A percentile compares a stretch with the other conserved stretches of the same genome.
Evolutionary conservation across 345 rosid genomes (phyloP).

Genomic region (Hirschfeldia incana): DNA sequence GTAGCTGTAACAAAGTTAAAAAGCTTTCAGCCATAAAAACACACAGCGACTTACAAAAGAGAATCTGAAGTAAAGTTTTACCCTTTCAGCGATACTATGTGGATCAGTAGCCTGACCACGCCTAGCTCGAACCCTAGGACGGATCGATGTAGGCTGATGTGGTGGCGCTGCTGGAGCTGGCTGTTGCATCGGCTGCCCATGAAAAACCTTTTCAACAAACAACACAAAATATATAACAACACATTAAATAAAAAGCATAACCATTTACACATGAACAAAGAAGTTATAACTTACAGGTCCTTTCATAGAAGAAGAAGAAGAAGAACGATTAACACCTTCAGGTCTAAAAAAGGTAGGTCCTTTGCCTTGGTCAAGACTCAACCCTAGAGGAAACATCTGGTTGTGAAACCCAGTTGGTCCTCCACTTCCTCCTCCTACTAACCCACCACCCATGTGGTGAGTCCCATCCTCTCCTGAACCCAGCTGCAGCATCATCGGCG

Average conservation of each 20-base stretch:
- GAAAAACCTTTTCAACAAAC: conserved; percentile 59
- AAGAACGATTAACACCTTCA: conserved; percentile 71
- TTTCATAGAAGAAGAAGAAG: conserved; percentile 55
- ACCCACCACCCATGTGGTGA: conserved; percentile 49
- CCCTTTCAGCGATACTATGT: conserved; percentile 99
- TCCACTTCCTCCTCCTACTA: conserved; percentile 44
- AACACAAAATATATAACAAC: conserved; percentile 3
- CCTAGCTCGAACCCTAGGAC: conserved; percentile 96
- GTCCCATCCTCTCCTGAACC: conserved; percentile 70
- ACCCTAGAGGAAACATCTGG: conserved; percentile 71
- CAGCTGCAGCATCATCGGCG: conserved; percentile 89
- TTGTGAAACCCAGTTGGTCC: conserved; percentile 63
- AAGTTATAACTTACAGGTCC: conserved; percentile 54
- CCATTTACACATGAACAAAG: not conserved
- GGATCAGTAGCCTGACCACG: conserved; percentile 99
- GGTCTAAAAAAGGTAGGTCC: conserved; percentile 73
- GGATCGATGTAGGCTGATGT: conserved; percentile 84
- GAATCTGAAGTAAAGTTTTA: conserved; percentile 36
- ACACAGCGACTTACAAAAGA: not conserved
- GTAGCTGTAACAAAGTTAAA: conserved; percentile 59
- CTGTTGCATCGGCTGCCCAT: conserved; percentile 81
- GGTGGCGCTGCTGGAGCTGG: conserved; percentile 77
- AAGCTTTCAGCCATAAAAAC: not conserved
- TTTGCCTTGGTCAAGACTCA: conserved; percentile 89
- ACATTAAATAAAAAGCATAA: not conserved